Evolutionary conservation across 176 grass and related monocot species (phyloP).

Genomic region (Urochloa ruziziensis): DNA sequence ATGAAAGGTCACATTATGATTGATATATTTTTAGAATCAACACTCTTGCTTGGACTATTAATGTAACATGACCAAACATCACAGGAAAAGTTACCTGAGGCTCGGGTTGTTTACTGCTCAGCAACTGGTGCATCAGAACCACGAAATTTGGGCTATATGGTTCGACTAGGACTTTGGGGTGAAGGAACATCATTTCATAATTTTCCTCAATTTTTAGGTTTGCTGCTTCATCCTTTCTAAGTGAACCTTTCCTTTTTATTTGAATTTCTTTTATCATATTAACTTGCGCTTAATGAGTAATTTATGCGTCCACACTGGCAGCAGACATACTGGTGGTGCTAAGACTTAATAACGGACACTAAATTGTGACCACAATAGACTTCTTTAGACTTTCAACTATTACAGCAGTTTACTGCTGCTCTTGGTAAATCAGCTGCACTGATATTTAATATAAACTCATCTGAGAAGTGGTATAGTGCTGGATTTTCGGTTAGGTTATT

Average conservation of each 20-base stretch:
- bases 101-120: constrained; percentile 94
- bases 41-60: constrained; percentile 15
- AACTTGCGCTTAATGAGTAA: not conserved
- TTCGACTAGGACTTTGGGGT: constrained; percentile 97
- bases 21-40: not conserved
- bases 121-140: constrained; percentile 99
- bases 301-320: not conserved
- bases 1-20: constrained; percentile 5
- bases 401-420: constrained; percentile 22
- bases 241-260: constrained; percentile 25
- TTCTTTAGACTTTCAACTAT: not conserved
- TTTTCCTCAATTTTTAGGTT: constrained; percentile 86
- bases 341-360: not conserved
- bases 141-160: constrained; percentile 97
- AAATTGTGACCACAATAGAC: not conserved
- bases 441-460: constrained; percentile 18
- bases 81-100: constrained; percentile 80
- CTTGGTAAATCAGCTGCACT: constrained; percentile 18
- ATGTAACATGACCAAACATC: constrained; percentile 35
- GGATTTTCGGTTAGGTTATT: not conserved
- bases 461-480: not conserved
- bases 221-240: constrained; percentile 24
- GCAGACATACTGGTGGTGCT: not conserved
- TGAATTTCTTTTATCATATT: constrained; percentile 6
- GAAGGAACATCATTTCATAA: constrained; percentile 73